Conservation (phyloP, 1,139 yeast genomes). For the Ashbya aceris region DNA sequence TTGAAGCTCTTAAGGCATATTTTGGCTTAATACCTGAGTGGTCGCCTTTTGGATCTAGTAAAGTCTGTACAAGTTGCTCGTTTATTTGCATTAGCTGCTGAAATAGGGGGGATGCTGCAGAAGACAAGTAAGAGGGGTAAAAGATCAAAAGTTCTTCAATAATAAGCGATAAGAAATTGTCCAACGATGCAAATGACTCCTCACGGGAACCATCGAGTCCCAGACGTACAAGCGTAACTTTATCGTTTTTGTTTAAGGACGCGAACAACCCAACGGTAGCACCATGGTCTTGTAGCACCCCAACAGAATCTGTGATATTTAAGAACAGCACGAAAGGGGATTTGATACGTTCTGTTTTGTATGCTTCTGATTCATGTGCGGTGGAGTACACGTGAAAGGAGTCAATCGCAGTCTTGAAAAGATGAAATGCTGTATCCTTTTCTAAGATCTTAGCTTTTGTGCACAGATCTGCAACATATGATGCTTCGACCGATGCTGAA, state of each 20-base stretch:
- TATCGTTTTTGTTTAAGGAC: slow-evolving; percentile 27
- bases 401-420: slow-evolving; percentile 43
- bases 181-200: slow-evolving; percentile 8
- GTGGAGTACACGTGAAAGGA: slow-evolving; percentile 57
- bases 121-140: slow-evolving; percentile 17
- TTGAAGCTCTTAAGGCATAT: not conserved
- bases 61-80: slow-evolving; percentile 3
- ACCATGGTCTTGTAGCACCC: slow-evolving; percentile 32
- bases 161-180: slow-evolving; percentile 12
- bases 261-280: slow-evolving; percentile 42
- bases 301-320: slow-evolving; percentile 38
- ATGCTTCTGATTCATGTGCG: slow-evolving; percentile 64
- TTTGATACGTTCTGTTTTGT: slow-evolving; percentile 47
- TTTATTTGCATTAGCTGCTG: slow-evolving; percentile 12
- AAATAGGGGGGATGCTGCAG: slow-evolving; percentile 16
- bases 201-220: slow-evolving; percentile 10
- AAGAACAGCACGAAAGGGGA: slow-evolving; percentile 60
- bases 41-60: not conserved
- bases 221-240: slow-evolving; percentile 17
- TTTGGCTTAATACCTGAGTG: not conserved
- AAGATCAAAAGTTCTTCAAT: slow-evolving; percentile 12
- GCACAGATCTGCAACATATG: slow-evolving; percentile 52
- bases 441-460: slow-evolving; percentile 72
- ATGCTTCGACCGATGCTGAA: slow-evolving; percentile 24
- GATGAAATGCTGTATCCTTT: slow-evolving; percentile 78